Percentiles rank a stretch among this genome's conserved stretches.
Conservation (phyloP, 768 basidiomycete genomes). For the Clathrus columnatus region DNA sequence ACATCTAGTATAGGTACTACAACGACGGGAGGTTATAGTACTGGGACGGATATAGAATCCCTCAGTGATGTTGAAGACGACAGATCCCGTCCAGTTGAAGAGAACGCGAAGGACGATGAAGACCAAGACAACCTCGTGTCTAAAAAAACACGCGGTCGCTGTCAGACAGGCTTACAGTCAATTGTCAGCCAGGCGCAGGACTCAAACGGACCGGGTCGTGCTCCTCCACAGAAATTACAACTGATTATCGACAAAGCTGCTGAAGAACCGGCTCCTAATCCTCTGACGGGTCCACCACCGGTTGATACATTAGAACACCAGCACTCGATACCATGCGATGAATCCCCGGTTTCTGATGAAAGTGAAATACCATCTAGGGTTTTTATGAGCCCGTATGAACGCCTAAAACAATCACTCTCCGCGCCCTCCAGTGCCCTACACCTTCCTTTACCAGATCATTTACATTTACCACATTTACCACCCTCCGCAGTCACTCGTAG, state of each 20-base stretch:
- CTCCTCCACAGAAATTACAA: too few species aligned
- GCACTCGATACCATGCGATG: too few species aligned
- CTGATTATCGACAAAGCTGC: too few species aligned
- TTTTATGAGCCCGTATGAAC: neutral
- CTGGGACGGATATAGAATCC: neutral
- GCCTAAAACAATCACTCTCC: neutral
- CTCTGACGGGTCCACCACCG: too few species aligned
- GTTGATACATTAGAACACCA: too few species aligned
- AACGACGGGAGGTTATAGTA: neutral
- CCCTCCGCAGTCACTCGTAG: slow-evolving; percentile 26
- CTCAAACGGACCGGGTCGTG: too few species aligned
- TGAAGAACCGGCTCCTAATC: too few species aligned
- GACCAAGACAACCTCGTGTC: neutral
- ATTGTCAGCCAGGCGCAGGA: too few species aligned
- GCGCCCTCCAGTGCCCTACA: neutral
- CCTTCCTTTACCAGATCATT: neutral
- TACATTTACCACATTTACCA: neutral
- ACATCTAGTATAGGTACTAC: neutral
- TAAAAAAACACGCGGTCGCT: neutral
- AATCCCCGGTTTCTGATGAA: too few species aligned
- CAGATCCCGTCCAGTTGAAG: too few species aligned
- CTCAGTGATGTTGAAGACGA: neutral
- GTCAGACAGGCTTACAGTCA: neutral
- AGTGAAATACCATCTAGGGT: too few species aligned
- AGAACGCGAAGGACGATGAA: neutral